Base-by-base conservation (phyloP, 108 stramenopile species). In the Conticribra guillardii region DNA sequence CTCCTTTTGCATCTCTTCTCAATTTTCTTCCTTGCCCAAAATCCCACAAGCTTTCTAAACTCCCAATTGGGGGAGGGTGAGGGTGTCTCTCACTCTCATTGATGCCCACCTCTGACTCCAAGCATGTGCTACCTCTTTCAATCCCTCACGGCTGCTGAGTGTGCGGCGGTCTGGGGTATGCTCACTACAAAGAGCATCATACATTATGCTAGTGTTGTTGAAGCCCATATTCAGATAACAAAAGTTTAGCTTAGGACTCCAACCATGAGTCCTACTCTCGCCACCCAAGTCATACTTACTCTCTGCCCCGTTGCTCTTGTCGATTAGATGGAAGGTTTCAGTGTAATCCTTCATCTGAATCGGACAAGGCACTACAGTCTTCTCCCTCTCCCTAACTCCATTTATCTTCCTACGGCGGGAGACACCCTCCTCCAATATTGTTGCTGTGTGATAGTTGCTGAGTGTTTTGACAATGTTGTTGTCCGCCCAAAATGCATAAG, bases 281-380 rank as follows among this genome's bases (percentile, higher is more conserved):
- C 54, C 54, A 27, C 4, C 60, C 34, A 61, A 33, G 34, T 61
- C 60, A 24, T 61, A 61, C 60, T 61, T 61, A 22, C 46, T 48
- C 60, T 61, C 60, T 22, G 27, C 31, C 27, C 60, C 34, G 31
- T 61, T 61, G 3, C 60, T 32, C 46, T 61, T 61, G 29, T 67
- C 66, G 5, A 67, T 55, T 45, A 54, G 54, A 31, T 67, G 30
- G 30, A 67, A 53, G 4, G 60, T 67, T 14, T 54, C 15, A 26
- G 22, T 24, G 65, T 67, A 69, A 19, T 69, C 30, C 27, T 69
- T 69, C 7, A 23, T 37, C 23, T 69, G 56, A 2, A 9, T 27
- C 4, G 67, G 67, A 60, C 55, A 58, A 11, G 67, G 31, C 2
- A 69, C 67, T 23, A 58, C 16, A 30, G 58, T 24, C 26, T 41